A percentile compares a stretch with the other conserved stretches of the same genome.
Evolutionary conservation across 176 grass and related monocot genomes (phyloP).

Genomic region (Chrysopogon serrulatus): DNA sequence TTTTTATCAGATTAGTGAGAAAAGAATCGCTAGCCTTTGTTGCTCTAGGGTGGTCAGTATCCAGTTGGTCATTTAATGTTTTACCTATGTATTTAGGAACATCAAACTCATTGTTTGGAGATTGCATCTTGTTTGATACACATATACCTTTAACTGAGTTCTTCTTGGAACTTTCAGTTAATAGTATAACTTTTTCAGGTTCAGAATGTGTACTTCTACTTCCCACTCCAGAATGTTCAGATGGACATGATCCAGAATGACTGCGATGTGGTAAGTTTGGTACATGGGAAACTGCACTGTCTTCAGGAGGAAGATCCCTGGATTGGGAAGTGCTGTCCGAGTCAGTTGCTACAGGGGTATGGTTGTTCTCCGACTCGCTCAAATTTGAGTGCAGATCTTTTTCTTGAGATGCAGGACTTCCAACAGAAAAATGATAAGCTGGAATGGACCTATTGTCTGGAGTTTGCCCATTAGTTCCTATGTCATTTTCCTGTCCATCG

Average conservation of each 20-base stretch:
- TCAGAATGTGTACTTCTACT: conserved; percentile 72
- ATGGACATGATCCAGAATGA: conserved; percentile 40
- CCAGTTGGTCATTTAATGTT: conserved; percentile 30
- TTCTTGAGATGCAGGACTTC: conserved; percentile 49
- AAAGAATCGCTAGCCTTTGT: conserved; percentile 66
- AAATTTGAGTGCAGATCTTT: conserved; percentile 47
- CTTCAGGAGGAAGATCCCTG: conserved; percentile 39
- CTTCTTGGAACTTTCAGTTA: conserved; percentile 63
- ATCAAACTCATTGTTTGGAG: conserved; percentile 52
- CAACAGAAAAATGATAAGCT: conserved; percentile 64
- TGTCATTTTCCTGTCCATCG: conserved; percentile 34
- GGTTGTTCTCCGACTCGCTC: conserved; percentile 38
- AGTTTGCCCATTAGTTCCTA: neutral
- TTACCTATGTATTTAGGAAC: conserved; percentile 38
- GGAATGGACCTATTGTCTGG: conserved; percentile 53
- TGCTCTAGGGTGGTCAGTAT: conserved; percentile 30
- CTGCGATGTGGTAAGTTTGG: conserved; percentile 57
- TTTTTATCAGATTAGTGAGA: conserved; percentile 82
- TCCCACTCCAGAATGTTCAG: conserved; percentile 58
- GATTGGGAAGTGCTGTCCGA: conserved; percentile 36
- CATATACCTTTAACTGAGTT: conserved; percentile 71
- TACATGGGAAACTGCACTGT: conserved; percentile 37
- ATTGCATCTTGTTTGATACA: conserved; percentile 61
- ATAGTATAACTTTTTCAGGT: conserved; percentile 62
- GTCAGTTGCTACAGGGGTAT: conserved; percentile 25